phyloP scores from a whole-genome alignment of 768 basidiomycete species.

The Thelephora aurantiotincta region DNA sequence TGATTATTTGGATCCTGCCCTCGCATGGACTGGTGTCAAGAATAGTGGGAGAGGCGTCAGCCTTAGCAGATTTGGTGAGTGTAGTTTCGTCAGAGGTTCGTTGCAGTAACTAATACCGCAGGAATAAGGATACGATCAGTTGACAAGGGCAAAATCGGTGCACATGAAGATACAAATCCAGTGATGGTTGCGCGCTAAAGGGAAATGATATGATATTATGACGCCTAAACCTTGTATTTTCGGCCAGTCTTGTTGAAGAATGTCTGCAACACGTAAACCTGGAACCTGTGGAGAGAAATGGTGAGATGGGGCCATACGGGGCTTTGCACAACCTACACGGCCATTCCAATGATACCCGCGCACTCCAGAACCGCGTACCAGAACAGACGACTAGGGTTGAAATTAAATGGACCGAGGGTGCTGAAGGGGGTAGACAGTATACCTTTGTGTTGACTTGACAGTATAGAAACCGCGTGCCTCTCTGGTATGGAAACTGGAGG shows the following conservation, averaged over 20 bases:
- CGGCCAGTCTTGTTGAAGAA: conserved; percentile 94
- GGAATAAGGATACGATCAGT: conserved; percentile 62
- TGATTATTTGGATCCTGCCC: conserved; percentile 84
- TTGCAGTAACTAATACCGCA: background rate
- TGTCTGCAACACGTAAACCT: conserved; percentile 87
- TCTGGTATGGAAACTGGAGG: conserved; percentile 75
- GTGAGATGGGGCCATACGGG: background rate
- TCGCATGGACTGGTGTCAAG: conserved; percentile 93
- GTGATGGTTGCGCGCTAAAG: background rate
- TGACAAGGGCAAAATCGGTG: conserved; percentile 68
- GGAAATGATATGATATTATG: background rate
- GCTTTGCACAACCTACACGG: conserved; percentile 45
- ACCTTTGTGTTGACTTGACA: conserved; percentile 86
- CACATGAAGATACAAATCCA: conserved; percentile 67
- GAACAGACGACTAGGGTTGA: conserved; percentile 59
- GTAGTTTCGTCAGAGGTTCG: background rate
- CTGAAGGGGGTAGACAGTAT: conserved; percentile 7
- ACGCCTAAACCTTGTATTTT: conserved; percentile 67
- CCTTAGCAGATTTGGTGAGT: conserved; percentile 76
- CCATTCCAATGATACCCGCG: conserved; percentile 70
- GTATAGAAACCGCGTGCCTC: conserved; percentile 91
- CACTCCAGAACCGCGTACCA: conserved; percentile 88
- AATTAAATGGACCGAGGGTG: background rate
- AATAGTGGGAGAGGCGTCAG: conserved; percentile 86
- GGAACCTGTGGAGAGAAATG: conserved; percentile 36